A percentile compares a stretch with the other conserved stretches of the same genome.
Evolutionary conservation across 2,329 filamentous ascomycete genomes (phyloP).

Genomic region (Thermomyces lanuginosus): DNA sequence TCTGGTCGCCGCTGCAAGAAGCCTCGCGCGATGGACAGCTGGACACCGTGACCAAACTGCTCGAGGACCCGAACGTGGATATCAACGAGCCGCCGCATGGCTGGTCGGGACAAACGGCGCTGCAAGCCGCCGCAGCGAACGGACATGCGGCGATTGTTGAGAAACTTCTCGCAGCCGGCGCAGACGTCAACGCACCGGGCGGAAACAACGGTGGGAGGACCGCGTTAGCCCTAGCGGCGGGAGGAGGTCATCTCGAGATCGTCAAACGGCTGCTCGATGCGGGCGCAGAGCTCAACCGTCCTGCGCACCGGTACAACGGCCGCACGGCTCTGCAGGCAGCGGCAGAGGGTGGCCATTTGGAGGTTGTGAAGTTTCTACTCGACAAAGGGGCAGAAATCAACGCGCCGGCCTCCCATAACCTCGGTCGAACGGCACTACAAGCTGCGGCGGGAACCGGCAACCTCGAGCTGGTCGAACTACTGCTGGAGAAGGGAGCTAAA

Average conservation of each 20-base stretch:
- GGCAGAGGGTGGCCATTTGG: constrained; percentile 7
- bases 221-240: constrained; percentile 8
- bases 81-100: constrained; percentile 8
- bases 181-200: constrained; percentile 6
- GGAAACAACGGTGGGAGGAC: constrained; percentile 8
- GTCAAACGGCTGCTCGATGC: constrained; percentile 9
- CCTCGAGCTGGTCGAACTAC: constrained; percentile 8
- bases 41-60: constrained; percentile 8
- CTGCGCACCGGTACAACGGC: constrained; percentile 4
- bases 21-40: constrained; percentile 8
- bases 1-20: constrained; percentile 9
- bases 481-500: constrained; percentile 10
- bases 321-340: constrained; percentile 9
- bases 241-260: constrained; percentile 7
- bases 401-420: constrained; percentile 4
- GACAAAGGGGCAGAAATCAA: constrained; percentile 10
- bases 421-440: constrained; percentile 9
- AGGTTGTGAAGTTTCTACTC: constrained; percentile 10
- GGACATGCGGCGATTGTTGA: constrained; percentile 22
- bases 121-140: constrained; percentile 15
- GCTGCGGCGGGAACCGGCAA: constrained; percentile 7
- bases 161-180: constrained; percentile 15
- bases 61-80: constrained; percentile 8
- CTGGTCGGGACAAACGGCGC: constrained; percentile 7
- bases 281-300: constrained; percentile 10